Evolutionary conservation across 768 basidiomycete genomes (phyloP).

Genomic region (Leucogyrophana mollusca): DNA sequence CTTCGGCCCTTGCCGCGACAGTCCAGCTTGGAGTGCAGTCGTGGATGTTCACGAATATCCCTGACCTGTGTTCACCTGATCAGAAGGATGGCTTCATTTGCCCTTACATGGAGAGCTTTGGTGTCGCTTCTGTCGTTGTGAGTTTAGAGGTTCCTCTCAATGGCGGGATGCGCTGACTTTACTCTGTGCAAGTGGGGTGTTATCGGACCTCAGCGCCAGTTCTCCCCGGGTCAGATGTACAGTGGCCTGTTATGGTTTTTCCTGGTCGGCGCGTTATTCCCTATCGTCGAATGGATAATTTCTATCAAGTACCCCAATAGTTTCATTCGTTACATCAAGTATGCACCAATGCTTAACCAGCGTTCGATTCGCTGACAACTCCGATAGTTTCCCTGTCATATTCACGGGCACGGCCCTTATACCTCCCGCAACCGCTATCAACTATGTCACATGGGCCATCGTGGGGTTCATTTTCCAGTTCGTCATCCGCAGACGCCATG

Average conservation of each 20-base stretch:
- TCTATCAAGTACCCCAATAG: slow-evolving; percentile 57
- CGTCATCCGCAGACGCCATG: slow-evolving; percentile 18
- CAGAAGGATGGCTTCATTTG: slow-evolving; percentile 14
- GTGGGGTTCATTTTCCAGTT: slow-evolving; percentile 20
- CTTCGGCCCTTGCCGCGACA: slow-evolving; percentile 55
- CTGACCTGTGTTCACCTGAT: slow-evolving; percentile 20
- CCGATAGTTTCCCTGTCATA: slow-evolving; percentile 34
- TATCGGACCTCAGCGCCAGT: slow-evolving; percentile 67
- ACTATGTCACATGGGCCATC: slow-evolving; percentile 39
- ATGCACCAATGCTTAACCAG: slow-evolving; percentile 19
- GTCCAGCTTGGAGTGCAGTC: slow-evolving; percentile 58
- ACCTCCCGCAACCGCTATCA: slow-evolving; percentile 45
- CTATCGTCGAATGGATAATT: slow-evolving; percentile 49
- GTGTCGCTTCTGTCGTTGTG: slow-evolving; percentile 51
- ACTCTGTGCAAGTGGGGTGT: too few species aligned
- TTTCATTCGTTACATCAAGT: slow-evolving; percentile 57
- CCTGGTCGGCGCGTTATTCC: slow-evolving; percentile 62
- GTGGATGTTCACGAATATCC: slow-evolving; percentile 42
- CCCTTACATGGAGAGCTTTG: slow-evolving; percentile 37
- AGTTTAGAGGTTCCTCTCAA: too few species aligned
- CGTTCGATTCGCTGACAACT: not conserved
- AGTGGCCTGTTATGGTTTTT: slow-evolving; percentile 67
- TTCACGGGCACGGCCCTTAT: slow-evolving; percentile 36
- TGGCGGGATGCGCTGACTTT: too few species aligned
- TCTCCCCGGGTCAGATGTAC: slow-evolving; percentile 60